Base-by-base conservation (phyloP, 2,329 filamentous ascomycete genomes). In the Trichoderma endophyticum region DNA sequence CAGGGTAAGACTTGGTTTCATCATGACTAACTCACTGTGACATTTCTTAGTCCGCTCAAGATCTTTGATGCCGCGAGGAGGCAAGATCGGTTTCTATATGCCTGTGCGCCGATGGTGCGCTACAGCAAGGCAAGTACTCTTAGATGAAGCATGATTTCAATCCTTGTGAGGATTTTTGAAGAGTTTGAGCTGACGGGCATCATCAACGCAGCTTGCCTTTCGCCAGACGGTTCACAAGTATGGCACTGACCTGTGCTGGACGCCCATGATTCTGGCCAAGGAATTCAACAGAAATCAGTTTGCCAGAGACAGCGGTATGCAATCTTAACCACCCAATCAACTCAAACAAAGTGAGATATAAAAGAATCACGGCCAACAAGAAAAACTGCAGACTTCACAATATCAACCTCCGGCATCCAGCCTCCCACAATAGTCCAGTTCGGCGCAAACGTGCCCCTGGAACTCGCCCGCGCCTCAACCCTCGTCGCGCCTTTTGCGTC, bases 241-340 rank as follows among this genome's bases (percentile, higher is more conserved):
- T 78, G 88, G 87, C 62, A 87, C 88, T 18, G 90, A 93, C 78
- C 79, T 93, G 7, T 89, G 87, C 75, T 93, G 91, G 87, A 92
- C 90, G 2, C 91, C 91, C 57, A 93, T 93, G 91, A 88, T 91
- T 70, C 82, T 91, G 3, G 89, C 90, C 66, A 91, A 91, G 77
- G 90, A 91, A 77, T 92, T 91, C 79, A 91, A 91, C 81, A 84
- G 90, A 28, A 91, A 84, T 76, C 78, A 81, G 24, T 81, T 87
- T 75, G 90, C 90, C 64, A 84, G 90, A 71, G 87, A 90, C 73
- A 89, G 87, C 77, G 89, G 87, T 88, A 74, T 62, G 80, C 77
- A 15, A n/a, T 21, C 18, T 21, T 18, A 24, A 9, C 9, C 48
- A 12, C n/a, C 7, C 0, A 43, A 43, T 11, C n/a, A 51, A 5